Base-by-base conservation (phyloP, 805 yeast species). In the Kregervanrija fluxuum region DNA sequence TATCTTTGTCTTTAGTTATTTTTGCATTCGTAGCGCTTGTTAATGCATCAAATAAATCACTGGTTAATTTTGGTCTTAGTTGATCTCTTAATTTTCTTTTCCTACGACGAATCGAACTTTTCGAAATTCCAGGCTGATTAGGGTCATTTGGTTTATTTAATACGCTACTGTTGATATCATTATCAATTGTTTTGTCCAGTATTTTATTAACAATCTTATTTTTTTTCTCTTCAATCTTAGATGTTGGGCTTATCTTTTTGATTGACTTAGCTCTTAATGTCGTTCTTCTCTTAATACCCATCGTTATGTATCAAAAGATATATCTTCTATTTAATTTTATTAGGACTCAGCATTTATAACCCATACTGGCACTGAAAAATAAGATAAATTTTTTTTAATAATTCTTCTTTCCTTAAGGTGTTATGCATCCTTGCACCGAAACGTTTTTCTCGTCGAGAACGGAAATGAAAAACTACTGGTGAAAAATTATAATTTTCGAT, bases 21-120 rank as follows among this genome's bases (percentile, higher is more conserved):
- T 44, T 28, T 14, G 45, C 48, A 45, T 38, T 50, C 32, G 47
- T 48, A 56, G 62, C 62, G 16, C 69, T 73, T 2, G 71, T 71
- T 42, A 85, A 66, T 13, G 75, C 77, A 30, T 67, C 67, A 44
- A 80, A 65, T 38, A 85, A 62, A 51, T 85, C 93, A 43, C 72
- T 69, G n/a, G 53, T 45, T 76, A 85, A 72, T 54, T 79, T 74
- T 4, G 90, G 87, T 53, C 75, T 76, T 48, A 85, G 65, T 51
- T 80, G 77, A 45, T 82, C 84, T 53, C 74, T 75, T 40, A 71
- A 68, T 51, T 75, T 69, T 51, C 85, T 77, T 54, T 81, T 80
- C 51, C 87, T 72, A 60, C 82, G 71, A 56, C 87, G 72, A 3
- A 73, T 49, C 0, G 88, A 68, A 5, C 87, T 79, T 57, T 84